Evolutionary conservation across 2,329 filamentous ascomycete genomes (phyloP).

Genomic region (Paracamarosporium sp.): DNA sequence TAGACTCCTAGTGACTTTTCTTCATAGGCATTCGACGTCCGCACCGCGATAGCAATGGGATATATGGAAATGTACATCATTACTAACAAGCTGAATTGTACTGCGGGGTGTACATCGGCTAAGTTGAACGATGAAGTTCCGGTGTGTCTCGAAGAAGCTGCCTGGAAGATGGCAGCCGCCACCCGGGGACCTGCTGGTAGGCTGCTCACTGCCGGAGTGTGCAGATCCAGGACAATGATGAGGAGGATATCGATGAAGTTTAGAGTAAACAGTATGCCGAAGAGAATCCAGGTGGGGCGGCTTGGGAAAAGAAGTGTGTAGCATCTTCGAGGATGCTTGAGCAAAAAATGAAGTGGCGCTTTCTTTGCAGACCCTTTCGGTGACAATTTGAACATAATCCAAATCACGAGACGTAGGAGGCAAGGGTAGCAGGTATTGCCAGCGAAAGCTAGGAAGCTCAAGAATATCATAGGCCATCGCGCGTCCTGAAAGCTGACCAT

Average conservation of each 20-base stretch:
- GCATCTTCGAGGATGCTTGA: conserved; percentile 67
- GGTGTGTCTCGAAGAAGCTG: conserved; percentile 56
- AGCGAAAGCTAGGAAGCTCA: conserved; percentile 58
- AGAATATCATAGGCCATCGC: conserved; percentile 53
- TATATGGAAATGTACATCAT: conserved; percentile 72
- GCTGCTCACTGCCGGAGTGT: conserved; percentile 56
- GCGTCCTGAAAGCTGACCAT: conserved; percentile 64
- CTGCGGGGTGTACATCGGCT: conserved; percentile 57
- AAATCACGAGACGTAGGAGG: conserved; percentile 65
- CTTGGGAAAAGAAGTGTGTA: conserved; percentile 68
- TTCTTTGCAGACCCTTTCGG: conserved; percentile 46
- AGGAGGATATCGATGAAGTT: conserved; percentile 56
- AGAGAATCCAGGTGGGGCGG: conserved; percentile 63
- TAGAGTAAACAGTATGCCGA: conserved; percentile 57
- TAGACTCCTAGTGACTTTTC: conserved; percentile 67
- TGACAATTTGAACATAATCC: conserved; percentile 57
- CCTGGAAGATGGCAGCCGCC: conserved; percentile 65
- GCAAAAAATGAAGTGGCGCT: conserved; percentile 61
- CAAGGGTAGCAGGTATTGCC: conserved; percentile 64
- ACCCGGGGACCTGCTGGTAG: conserved; percentile 56
- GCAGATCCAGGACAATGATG: conserved; percentile 45
- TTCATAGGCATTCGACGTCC: conserved; percentile 64
- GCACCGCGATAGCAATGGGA: conserved; percentile 66
- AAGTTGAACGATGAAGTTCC: conserved; percentile 56
- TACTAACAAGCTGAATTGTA: conserved; percentile 64